phyloP scores from a whole-genome alignment of 2,329 filamentous ascomycete species.

The Penicillium corylophilum region DNA sequence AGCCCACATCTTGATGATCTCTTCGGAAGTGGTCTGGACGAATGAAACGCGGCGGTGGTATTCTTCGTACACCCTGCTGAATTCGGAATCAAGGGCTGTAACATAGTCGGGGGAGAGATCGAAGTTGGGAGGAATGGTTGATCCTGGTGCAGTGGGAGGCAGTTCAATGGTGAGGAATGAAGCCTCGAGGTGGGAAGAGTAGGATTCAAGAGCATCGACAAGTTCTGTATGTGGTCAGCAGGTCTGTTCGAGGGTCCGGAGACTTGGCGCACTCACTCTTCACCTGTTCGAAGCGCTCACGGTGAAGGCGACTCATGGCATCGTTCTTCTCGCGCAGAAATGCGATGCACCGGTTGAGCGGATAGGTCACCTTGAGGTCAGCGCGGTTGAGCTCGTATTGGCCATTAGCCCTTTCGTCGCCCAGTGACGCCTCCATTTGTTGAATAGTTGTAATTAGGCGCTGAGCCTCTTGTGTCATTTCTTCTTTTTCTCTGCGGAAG shows the following conservation, averaged over 20 bases:
- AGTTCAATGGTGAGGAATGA: slow-evolving; percentile 83
- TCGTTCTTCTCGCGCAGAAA: slow-evolving; percentile 81
- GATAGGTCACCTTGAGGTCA: slow-evolving; percentile 75
- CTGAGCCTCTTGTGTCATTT: slow-evolving; percentile 85
- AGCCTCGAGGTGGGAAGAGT: slow-evolving; percentile 90
- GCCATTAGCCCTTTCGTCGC: slow-evolving; percentile 67
- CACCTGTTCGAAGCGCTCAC: slow-evolving; percentile 91
- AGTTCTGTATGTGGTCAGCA: slow-evolving; percentile 64
- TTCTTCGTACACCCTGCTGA: slow-evolving; percentile 93
- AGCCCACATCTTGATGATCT: slow-evolving; percentile 92
- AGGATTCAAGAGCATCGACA: slow-evolving; percentile 88
- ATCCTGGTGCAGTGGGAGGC: slow-evolving; percentile 75
- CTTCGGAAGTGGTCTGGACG: slow-evolving; percentile 72
- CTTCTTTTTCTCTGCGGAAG: slow-evolving; percentile 71
- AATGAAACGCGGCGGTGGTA: slow-evolving; percentile 78
- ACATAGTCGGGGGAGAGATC: slow-evolving; percentile 92
- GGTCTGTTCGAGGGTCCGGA: neutral
- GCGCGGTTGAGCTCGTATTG: slow-evolving; percentile 65
- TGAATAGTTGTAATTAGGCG: slow-evolving; percentile 79
- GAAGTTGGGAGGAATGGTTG: slow-evolving; percentile 76
- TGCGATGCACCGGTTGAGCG: slow-evolving; percentile 76
- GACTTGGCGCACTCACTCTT: slow-evolving; percentile 65
- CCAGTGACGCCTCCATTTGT: slow-evolving; percentile 90
- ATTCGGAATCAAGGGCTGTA: slow-evolving; percentile 81
- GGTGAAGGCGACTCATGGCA: slow-evolving; percentile 76